Conservation (phyloP, 495 filamentous ascomycete genomes). For the Tetracladium setigerum region DNA sequence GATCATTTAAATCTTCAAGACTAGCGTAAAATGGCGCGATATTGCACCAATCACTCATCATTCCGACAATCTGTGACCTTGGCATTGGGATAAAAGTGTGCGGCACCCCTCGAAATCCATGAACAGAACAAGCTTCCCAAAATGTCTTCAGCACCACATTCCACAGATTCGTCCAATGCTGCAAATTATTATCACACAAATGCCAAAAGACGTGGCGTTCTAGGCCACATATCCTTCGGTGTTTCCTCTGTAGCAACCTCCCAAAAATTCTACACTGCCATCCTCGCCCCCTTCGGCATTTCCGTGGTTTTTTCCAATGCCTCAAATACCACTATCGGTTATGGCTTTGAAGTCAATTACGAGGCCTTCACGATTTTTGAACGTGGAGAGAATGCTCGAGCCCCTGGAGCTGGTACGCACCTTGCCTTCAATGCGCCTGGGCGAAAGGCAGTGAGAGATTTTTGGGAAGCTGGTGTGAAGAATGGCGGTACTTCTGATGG, state of each 20-base stretch:
- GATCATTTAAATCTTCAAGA: no score
- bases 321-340: conserved; percentile 24
- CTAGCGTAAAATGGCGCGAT: no score
- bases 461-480: conserved; percentile 27
- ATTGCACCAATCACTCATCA: no score
- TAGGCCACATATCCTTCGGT: conserved; percentile 30
- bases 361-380: conserved; percentile 30
- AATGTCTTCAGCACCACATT: no score
- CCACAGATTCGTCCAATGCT: no score
- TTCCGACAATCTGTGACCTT: no score
- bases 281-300: conserved; percentile 24
- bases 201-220: conserved; percentile 12
- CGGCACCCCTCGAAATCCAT: no score
- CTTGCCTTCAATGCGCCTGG: conserved; percentile 30
- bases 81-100: no score
- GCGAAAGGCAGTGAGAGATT: conserved; percentile 27
- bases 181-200: conserved; percentile 4
- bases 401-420: conserved; percentile 25
- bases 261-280: conserved; percentile 27
- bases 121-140: no score
- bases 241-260: conserved; percentile 21
- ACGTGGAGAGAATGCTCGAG: conserved; percentile 8
- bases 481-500: conserved; percentile 30
- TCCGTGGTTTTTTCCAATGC: conserved; percentile 28
- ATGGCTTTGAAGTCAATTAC: conserved; percentile 20